These are phyloP conservation scores for Canavalia ensiformis DNA, from an alignment of 306 rosid genomes.

Conservation along the genomic window DNA sequence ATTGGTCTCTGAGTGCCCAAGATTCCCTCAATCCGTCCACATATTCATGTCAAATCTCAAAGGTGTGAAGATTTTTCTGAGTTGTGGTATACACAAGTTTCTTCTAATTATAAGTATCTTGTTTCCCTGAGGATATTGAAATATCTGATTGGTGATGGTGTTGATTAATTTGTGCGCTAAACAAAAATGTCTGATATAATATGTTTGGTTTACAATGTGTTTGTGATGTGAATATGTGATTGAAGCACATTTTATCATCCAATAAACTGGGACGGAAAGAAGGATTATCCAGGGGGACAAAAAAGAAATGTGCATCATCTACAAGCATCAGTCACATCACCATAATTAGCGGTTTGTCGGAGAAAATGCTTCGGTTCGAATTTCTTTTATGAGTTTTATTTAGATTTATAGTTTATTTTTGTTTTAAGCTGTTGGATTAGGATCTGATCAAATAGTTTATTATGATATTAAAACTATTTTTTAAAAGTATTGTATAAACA, in stretches of 20 bases:
- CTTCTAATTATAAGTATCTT: background rate
- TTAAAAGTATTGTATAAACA: background rate
- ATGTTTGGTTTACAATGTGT: background rate
- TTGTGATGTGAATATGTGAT: background rate
- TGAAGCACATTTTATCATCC: background rate
- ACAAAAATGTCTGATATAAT: background rate
- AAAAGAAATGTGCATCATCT: background rate
- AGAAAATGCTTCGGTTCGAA: background rate
- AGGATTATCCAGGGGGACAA: background rate
- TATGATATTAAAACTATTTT: background rate
- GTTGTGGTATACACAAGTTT: conserved; percentile 17
- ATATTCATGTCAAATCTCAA: conserved; percentile 26
- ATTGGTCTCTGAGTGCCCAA: conserved; percentile 36
- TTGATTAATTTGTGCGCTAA: too few relatives aligned
- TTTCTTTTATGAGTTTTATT: background rate
- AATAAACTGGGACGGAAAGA: background rate
- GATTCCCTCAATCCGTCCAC: conserved; percentile 30
- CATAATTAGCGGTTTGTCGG: conserved; percentile 7
- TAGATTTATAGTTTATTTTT: background rate
- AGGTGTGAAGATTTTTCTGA: conserved; percentile 15
- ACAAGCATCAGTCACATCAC: conserved; percentile 8
- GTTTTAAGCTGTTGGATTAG: background rate
- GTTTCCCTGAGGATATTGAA: background rate
- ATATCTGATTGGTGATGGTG: background rate
- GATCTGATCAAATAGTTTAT: background rate